These are phyloP conservation scores for Pythium chondricola DNA, from an alignment of 352 stramenopile species.

Conservation along the genomic window DNA sequence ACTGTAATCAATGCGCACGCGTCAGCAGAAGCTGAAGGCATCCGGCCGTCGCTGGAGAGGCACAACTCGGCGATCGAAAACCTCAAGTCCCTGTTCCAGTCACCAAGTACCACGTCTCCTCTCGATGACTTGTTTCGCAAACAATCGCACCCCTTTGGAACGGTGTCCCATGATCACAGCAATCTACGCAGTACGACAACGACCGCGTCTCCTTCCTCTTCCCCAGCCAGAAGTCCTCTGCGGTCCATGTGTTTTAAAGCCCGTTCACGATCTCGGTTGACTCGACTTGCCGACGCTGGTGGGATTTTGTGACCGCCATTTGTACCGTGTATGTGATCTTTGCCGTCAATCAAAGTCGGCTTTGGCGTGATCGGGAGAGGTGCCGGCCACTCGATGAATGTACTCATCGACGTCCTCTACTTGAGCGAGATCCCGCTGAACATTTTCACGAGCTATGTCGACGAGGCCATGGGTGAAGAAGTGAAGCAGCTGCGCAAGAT, in stretches of 20 bases:
- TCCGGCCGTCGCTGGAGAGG: constrained; percentile 5
- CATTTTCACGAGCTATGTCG: constrained; percentile 62
- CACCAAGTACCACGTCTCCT: not conserved
- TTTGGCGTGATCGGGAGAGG: constrained; percentile 32
- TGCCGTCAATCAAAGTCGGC: constrained; percentile 41
- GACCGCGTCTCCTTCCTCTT: no score
- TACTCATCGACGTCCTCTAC: constrained; percentile 49
- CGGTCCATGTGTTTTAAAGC: no score
- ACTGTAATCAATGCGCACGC: constrained; percentile 32
- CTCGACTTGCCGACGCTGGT: constrained; percentile 54
- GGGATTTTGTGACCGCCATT: constrained; percentile 47
- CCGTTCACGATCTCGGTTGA: constrained; percentile 54
- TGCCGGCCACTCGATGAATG: constrained; percentile 32
- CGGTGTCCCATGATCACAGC: no score
- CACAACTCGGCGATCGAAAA: constrained; percentile 9
- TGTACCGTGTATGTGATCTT: constrained; percentile 52
- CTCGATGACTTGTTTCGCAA: constrained; percentile 7
- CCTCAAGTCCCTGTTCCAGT: constrained; percentile 13
- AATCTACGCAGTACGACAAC: no score
- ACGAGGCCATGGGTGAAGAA: constrained; percentile 53
- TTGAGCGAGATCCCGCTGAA: constrained; percentile 50
- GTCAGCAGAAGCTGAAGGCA: constrained; percentile 17
- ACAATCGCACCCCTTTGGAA: constrained; percentile 9
- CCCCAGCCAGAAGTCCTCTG: no score
- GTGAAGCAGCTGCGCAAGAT: constrained; percentile 53